Evolutionary conservation across 2,329 filamentous ascomycete species (phyloP), one percentile per base, ranked within the genome.

Genomic region (Coccinonectria pachysandricola): DNA sequence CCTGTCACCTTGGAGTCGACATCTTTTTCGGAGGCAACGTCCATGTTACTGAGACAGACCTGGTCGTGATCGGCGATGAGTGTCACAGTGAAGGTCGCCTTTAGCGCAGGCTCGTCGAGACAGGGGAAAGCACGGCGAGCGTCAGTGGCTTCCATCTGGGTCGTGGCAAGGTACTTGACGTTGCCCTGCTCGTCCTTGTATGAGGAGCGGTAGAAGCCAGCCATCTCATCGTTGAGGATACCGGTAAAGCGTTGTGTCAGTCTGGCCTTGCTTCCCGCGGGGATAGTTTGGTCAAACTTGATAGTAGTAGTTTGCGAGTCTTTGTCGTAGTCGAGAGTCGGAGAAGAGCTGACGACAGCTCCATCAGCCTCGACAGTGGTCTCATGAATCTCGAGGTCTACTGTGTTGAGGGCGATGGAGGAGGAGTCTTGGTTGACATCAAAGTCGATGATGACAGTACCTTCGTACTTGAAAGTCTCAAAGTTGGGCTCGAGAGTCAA

Each of bases 31-130:
- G 75, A 78, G 17, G 76, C 80, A 29, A 91, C 83, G 51, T 95
- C 85, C 88, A 96, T 96, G 60, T 96, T 96, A 61, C 86, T 92
- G 50, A 96, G 57, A 50, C 88, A 95, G 8, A 87, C 94, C 59
- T 93, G 60, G 47, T 84, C 67, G 62, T 92, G 83, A 57, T 95
- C 87, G 5, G 88, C 86, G 44, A 96, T 70, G 42, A 96, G 68
- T 1, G 87, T 94, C 37, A 95, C 75, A 15, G 84, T 88, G 59
- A 93, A 96, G 40, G 81, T 79, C 19, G 88, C 84, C 66, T 96
- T 96, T 43, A 96, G 68, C 14, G 85, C 79, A 15, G 88, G 88
- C 63, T 96, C 91, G 50, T 96, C 88, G 54, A 95, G 95, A 60
- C 88, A 95, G 21, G 88, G 88, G 61, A 96, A 93, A 6, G 88